Conservation (phyloP, 176 grass and related monocot genomes). For the Rhipidocladum racemiflorum region DNA sequence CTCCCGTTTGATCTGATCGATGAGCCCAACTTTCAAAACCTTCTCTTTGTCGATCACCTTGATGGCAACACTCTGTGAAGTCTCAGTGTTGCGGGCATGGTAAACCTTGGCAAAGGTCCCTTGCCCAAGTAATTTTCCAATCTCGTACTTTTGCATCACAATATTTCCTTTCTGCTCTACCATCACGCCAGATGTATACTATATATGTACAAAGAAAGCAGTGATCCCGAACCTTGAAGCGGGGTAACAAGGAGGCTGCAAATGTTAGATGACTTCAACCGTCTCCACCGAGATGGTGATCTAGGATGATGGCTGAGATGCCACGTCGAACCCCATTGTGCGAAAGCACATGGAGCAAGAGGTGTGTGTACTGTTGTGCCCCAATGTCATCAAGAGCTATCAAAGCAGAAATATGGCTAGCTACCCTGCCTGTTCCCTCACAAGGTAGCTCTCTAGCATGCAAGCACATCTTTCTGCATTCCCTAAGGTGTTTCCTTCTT, state of each 20-base stretch:
- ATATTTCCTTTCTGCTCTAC: slow-evolving; percentile 56
- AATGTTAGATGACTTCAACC: slow-evolving; percentile 55
- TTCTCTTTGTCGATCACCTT: slow-evolving; percentile 98
- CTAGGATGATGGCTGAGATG: slow-evolving; percentile 60
- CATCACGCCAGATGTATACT: slow-evolving; percentile 29
- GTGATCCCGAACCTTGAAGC: background rate
- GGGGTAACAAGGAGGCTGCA: background rate
- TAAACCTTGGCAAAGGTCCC: slow-evolving; percentile 99
- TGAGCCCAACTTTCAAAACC: slow-evolving; percentile 79
- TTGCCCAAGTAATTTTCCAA: slow-evolving; percentile 80
- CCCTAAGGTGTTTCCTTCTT: slow-evolving; percentile 66
- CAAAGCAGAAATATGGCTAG: background rate
- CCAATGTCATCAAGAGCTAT: slow-evolving; percentile 74
- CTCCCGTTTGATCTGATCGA: slow-evolving; percentile 92
- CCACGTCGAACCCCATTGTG: slow-evolving; percentile 71
- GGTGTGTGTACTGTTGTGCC: slow-evolving; percentile 28
- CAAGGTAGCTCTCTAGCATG: slow-evolving; percentile 68
- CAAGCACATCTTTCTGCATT: slow-evolving; percentile 99
- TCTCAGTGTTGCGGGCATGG: slow-evolving; percentile 60
- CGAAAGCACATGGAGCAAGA: slow-evolving; percentile 52
- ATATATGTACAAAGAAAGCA: background rate
- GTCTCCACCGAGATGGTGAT: slow-evolving; percentile 66
- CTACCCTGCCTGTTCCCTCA: slow-evolving; percentile 48
- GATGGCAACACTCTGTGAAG: slow-evolving; percentile 73
- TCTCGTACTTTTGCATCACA: slow-evolving; percentile 77